phyloP scores from a whole-genome alignment of 1,284 basidiomycete species.

The Trichosporon sp. region DNA sequence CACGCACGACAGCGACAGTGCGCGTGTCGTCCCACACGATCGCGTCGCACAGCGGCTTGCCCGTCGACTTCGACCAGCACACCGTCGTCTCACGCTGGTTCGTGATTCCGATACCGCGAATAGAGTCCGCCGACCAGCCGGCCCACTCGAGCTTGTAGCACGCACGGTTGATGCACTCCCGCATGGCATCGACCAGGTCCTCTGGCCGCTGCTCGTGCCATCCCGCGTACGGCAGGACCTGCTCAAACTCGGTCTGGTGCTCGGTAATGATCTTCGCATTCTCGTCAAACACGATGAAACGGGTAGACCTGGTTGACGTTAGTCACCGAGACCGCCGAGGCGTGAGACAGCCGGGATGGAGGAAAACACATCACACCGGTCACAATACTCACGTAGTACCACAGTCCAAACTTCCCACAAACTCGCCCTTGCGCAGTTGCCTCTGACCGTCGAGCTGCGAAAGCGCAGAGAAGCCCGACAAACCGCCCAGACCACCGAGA shows the following conservation, averaged over 20 bases:
- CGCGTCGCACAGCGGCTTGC: conserved; percentile 81
- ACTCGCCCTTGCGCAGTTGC: conserved; percentile 60
- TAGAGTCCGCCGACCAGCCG: conserved; percentile 72
- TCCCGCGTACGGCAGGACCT: conserved; percentile 85
- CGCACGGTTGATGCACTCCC: conserved; percentile 75
- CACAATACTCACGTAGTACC: conserved; percentile 76
- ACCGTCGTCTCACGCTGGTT: conserved; percentile 97
- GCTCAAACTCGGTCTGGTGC: conserved; percentile 86
- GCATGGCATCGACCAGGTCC: conserved; percentile 78
- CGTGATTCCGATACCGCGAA: conserved; percentile 97
- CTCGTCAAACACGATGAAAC: conserved; percentile 92
- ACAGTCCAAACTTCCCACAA: conserved; percentile 86
- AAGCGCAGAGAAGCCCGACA: conserved; percentile 34
- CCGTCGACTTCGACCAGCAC: conserved; percentile 87
- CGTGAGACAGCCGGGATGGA: neutral
- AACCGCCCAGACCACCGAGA: conserved; percentile 35
- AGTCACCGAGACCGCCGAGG: neutral
- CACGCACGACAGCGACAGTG: conserved; percentile 78
- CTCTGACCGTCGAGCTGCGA: conserved; percentile 39
- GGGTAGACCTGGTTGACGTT: conserved; percentile 69
- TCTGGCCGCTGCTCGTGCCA: conserved; percentile 96
- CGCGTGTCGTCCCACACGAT: conserved; percentile 97
- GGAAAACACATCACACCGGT: neutral
- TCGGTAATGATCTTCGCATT: conserved; percentile 83
- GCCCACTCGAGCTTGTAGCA: conserved; percentile 71